Base-by-base conservation (phyloP, 2,329 filamentous ascomycete genomes). In the Moelleriella libera region DNA sequence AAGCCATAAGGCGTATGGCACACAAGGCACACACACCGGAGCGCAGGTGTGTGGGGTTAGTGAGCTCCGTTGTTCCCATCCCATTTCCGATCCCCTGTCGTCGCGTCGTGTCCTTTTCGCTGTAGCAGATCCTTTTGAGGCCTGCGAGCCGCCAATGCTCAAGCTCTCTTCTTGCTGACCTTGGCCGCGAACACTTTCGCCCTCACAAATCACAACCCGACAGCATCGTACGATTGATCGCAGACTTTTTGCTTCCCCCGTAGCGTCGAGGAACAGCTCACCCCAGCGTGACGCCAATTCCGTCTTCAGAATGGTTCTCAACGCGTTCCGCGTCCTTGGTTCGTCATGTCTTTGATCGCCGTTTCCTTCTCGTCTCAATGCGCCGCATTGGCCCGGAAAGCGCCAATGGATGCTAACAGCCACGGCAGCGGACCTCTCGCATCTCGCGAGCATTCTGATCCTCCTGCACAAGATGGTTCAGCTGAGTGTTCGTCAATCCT, bases 381-480 rank as follows among this genome's bases (percentile, higher is more conserved):
- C 39, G 9, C 47, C 47, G 51, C 45, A 21, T 53, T 53, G 31
- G 49, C 60, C 8, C 14, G 11, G 41, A 32, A 28, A 21, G 30
- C 9, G 44, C 6, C n/a, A 14, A 30, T 4, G 34, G 50, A 59
- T 52, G 41, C 54, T 53, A 45, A 53, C 52, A 30, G 12, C 43
- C 32, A n/a, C 47, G 42, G 49, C 56, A 95, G 89, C 82, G 70
- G 92, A 98, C 75, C 79, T 98, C 64, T 96, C 88, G 73, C 92
- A 98, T 74, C 71, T 98, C 58, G 75, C 84, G 53, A 97, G 90
- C 47, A 95, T 98, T 63, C 75, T 95, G 58, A 95, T 98, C 58
- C 74, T 98, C 52, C 75, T 98, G 53, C 88, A 94, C 64, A 98
- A 98, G 75, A 98, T 98, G 88, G 82, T 83, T 58, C 80, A 85